Evolutionary conservation across 371 early-diverging fungal species (phyloP).

Genomic region (Mortierella sp.): DNA sequence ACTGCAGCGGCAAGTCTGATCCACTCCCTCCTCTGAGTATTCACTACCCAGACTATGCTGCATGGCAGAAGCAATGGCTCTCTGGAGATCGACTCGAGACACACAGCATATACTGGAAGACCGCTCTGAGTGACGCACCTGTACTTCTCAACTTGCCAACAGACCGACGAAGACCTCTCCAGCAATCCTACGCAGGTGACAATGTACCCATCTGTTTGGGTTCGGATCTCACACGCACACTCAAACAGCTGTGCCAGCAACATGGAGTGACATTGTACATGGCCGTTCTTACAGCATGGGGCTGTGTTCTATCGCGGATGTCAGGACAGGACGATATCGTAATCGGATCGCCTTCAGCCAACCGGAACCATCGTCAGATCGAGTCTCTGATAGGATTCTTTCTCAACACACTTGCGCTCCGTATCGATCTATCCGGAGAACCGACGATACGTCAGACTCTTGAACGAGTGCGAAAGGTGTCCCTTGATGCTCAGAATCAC

Average conservation of each 20-base stretch:
- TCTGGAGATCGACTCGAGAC: slow-evolving; percentile 14
- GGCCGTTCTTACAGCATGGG: slow-evolving; percentile 11
- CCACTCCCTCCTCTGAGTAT: slow-evolving; percentile 9
- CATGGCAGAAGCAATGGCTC: slow-evolving; percentile 17
- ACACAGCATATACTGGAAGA: slow-evolving; percentile 9
- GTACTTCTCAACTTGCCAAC: slow-evolving; percentile 13
- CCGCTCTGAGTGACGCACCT: slow-evolving; percentile 3
- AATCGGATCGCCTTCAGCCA: slow-evolving; percentile 11
- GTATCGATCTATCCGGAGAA: slow-evolving; percentile 8
- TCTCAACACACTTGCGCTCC: slow-evolving; percentile 18
- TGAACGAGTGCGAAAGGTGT: slow-evolving; percentile 1
- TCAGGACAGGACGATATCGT: slow-evolving; percentile 14
- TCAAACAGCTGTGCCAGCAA: slow-evolving; percentile 15
- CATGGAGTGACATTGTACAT: slow-evolving; percentile 11
- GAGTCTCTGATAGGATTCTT: slow-evolving; percentile 16
- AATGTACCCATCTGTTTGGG: slow-evolving; percentile 2
- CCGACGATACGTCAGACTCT: slow-evolving; percentile 1
- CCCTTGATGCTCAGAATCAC: not conserved
- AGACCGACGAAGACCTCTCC: slow-evolving; percentile 12
- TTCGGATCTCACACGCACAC: not conserved
- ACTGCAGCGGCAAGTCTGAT: slow-evolving; percentile 2
- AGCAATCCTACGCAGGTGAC: slow-evolving; percentile 6
- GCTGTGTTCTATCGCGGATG: slow-evolving; percentile 6
- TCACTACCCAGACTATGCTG: slow-evolving; percentile 18
- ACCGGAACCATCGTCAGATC: not conserved